Evolutionary conservation across 2,329 filamentous ascomycete genomes (phyloP).

Genomic region (Cladophialophora chaetospira): DNA sequence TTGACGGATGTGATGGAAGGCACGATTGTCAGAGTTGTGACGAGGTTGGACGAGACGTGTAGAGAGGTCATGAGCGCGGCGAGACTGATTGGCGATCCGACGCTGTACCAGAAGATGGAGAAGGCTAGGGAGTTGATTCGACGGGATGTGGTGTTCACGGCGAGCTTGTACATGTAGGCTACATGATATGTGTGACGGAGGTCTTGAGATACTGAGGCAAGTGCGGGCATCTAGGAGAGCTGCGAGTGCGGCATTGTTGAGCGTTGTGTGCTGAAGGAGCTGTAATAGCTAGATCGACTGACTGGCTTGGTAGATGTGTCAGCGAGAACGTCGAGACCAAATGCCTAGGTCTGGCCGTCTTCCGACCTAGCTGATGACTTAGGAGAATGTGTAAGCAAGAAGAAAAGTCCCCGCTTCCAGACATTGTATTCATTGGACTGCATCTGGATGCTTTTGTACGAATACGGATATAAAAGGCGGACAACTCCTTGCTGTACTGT

Average conservation of each 20-base stretch:
- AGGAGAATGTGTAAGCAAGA: background rate
- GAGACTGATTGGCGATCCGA: slow-evolving; percentile 90
- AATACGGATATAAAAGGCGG: background rate
- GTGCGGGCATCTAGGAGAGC: too few relatives aligned
- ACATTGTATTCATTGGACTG: too few relatives aligned
- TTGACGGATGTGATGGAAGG: slow-evolving; percentile 96
- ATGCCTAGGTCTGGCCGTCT: too few relatives aligned
- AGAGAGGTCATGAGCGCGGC: slow-evolving; percentile 97
- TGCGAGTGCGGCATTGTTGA: too few relatives aligned
- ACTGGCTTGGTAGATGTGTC: too few relatives aligned
- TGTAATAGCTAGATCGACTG: too few relatives aligned
- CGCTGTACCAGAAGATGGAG: slow-evolving; percentile 94
- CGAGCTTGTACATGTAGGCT: slow-evolving; percentile 86
- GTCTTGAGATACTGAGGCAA: too few relatives aligned
- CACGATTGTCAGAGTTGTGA: slow-evolving; percentile 94
- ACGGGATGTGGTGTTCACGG: slow-evolving; percentile 88
- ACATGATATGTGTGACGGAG: too few relatives aligned
- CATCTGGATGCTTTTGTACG: background rate
- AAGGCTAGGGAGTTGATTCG: slow-evolving; percentile 97
- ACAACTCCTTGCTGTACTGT: background rate
- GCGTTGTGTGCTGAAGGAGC: too few relatives aligned
- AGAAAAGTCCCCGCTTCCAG: background rate
- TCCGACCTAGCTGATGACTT: background rate
- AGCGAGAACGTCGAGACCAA: too few relatives aligned
- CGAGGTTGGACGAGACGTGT: slow-evolving; percentile 90